Base-by-base conservation (phyloP, 2,329 filamentous ascomycete genomes). In the Diaporthe citri region DNA sequence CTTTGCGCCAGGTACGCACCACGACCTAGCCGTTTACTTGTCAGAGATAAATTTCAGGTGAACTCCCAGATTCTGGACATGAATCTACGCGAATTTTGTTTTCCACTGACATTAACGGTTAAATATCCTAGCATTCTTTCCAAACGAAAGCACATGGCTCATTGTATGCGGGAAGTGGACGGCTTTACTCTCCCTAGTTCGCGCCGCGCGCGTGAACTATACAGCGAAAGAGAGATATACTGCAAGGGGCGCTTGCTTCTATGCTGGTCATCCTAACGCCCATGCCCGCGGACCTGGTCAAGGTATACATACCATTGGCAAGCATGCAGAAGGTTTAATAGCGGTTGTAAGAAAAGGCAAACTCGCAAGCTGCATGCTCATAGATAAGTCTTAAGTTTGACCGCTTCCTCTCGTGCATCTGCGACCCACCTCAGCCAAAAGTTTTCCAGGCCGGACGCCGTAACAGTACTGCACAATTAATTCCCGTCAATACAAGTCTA, bases 311-410 rank as follows among this genome's bases (percentile, higher is more conserved):
- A 12, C n/a, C 36, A 43, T 41, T 43, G 36, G 59, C 39, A 46
- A 43, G 13, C 28, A 28, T 28, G 59, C n/a, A 25, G 39, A 62
- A 62, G 25, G n/a, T 62, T 43, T 31, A 25, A 22, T 62, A 20
- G 59, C 25, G 4, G 59, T 31, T 28, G n/a, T 39, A 62, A 43
- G 39, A 62, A 62, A 43, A 62, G 59, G 59, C 59, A 62, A 62
- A 46, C 4, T 22, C 60, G 9, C n/a, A 64, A 64, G 25, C 41
- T 34, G 41, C 6, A 34, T 31, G 60, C 41, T 28, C 17, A 64
- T 48, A 34, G 25, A 64, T 64, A 64, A 64, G 60, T 48, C 60
- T 64, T 46, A 64, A 64, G 60, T 64, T 64, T 64, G 28, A 28
- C 56, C 41, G n/a, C 25, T 20, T 25, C 60, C 41, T 64, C 28